Base-by-base conservation (phyloP, 2,329 filamentous ascomycete genomes). In the Epichloe hybrida region DNA sequence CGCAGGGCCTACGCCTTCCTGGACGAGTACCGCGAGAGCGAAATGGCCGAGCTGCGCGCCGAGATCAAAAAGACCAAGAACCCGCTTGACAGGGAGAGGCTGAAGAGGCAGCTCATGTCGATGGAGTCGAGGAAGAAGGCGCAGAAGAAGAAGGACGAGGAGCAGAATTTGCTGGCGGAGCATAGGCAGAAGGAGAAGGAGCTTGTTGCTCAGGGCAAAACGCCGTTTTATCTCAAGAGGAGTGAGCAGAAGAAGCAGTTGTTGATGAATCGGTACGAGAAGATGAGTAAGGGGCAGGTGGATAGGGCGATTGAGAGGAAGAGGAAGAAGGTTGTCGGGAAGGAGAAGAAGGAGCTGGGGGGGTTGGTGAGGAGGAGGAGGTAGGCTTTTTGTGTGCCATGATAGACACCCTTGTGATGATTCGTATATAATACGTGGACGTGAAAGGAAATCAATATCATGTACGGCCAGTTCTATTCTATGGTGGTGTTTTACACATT, bases 171-270 rank as follows among this genome's bases (percentile, higher is more conserved):
- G 41, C 61, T 91, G 50, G 74, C 80, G 43, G 81, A 85, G 66
- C 90, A 97, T 70, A 80, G 85, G 62, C 79, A 79, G 69, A 76
- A 82, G 65, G 93, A 98, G 74, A 89, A 88, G 70, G 85, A 90
- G 65, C 71, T 86, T 54, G 82, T 97, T 48, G 81, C 81, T 60
- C 80, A 94, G 70, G 93, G 93, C 54, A 96, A 96, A 80, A 81
- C 78, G 64, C 91, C 93, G 0, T 98, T 89, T 70, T 97, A 88
- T 68, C 72, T 97, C 60, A 98, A 98, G 79, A 84, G 83, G 72
- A 81, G 83, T 62, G 91, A 96, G 70, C 80, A 93, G 73, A 95
- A 93, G 82, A 88, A 91, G 74, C 74, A 84, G 67, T 74, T 89
- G 51, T 72, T 96, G 55, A 73, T 86, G 62, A 83, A 93, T 60